phyloP scores from a whole-genome alignment of 805 yeast genomes.

The Metschnikowia lachancei region DNA sequence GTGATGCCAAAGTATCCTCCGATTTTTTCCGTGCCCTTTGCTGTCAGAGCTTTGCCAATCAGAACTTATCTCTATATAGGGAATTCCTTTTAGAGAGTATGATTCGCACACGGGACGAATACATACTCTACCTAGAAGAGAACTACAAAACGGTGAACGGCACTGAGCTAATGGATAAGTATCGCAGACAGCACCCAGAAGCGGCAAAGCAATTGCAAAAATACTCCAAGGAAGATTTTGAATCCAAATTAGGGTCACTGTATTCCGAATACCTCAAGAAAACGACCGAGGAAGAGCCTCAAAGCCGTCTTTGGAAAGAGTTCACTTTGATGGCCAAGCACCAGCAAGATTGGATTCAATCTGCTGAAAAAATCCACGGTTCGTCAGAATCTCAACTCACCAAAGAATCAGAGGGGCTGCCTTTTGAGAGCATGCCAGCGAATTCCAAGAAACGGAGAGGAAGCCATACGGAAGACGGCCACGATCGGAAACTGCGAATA shows the following conservation, averaged over 20 bases:
- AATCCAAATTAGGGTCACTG: background rate
- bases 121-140: constrained; percentile 31
- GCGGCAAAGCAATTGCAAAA: constrained; percentile 4
- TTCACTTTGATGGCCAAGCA: constrained; percentile 1
- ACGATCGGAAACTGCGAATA: background rate
- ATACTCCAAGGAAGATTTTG: constrained; percentile 3
- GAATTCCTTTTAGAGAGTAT: constrained; percentile 21
- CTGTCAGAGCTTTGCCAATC: constrained; percentile 24
- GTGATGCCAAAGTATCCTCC: constrained; percentile 4
- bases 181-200: constrained; percentile 19
- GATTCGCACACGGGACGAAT: constrained; percentile 30
- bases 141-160: constrained; percentile 38
- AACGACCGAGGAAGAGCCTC: background rate
- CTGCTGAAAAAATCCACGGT: background rate
- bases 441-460: constrained; percentile 1
- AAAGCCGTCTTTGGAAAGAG: constrained; percentile 3
- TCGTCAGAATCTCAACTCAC: background rate
- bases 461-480: constrained; percentile 2
- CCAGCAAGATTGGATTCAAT: background rate
- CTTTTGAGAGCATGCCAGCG: background rate
- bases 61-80: constrained; percentile 21
- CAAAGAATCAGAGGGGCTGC: background rate
- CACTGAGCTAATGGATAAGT: constrained; percentile 31
- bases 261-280: constrained; percentile 4
- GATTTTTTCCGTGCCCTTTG: constrained; percentile 23